These are phyloP conservation scores for Canavalia ensiformis DNA, from an alignment of 306 rosid species.

Conservation along the genomic window DNA sequence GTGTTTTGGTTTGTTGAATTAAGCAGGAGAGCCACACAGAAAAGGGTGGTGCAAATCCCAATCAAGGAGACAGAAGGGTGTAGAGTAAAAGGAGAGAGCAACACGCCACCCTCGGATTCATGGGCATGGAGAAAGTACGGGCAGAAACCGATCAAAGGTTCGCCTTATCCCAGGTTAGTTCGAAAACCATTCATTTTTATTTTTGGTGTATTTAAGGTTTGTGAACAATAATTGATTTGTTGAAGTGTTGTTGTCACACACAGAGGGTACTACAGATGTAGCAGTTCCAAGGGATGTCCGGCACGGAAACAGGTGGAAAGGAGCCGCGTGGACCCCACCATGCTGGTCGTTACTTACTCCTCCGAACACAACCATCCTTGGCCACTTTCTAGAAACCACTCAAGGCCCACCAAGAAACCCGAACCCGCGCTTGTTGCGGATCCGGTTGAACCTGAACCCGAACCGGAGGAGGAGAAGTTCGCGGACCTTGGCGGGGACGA, in stretches of 20 bases:
- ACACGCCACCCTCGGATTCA: slow-evolving; percentile 87
- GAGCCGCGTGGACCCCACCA: slow-evolving; percentile 84
- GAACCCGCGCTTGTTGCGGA: slow-evolving; percentile 37
- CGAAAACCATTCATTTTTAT: neutral
- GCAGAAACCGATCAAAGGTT: slow-evolving; percentile 98
- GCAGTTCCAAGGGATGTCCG: slow-evolving; percentile 96
- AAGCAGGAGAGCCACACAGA: slow-evolving; percentile 66
- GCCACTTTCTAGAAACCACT: slow-evolving; percentile 70
- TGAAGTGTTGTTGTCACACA: slow-evolving; percentile 12
- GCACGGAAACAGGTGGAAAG: slow-evolving; percentile 97
- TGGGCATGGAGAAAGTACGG: slow-evolving; percentile 99
- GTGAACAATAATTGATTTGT: neutral
- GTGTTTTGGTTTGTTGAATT: neutral
- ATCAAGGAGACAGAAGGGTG: slow-evolving; percentile 74
- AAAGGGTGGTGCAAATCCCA: slow-evolving; percentile 83
- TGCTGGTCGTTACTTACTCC: slow-evolving; percentile 85
- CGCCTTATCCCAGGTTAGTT: slow-evolving; percentile 91
- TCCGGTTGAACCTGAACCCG: slow-evolving; percentile 43
- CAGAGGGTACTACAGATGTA: slow-evolving; percentile 93
- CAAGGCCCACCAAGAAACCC: slow-evolving; percentile 42
- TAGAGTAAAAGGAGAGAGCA: slow-evolving; percentile 67
- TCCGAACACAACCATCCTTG: slow-evolving; percentile 90
- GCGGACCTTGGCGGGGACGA: slow-evolving; percentile 48
- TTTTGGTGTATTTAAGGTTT: neutral
- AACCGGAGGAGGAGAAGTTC: slow-evolving; percentile 38